Evolutionary conservation across 495 filamentous ascomycete species (phyloP).

Genomic region (Xylaria grammica): DNA sequence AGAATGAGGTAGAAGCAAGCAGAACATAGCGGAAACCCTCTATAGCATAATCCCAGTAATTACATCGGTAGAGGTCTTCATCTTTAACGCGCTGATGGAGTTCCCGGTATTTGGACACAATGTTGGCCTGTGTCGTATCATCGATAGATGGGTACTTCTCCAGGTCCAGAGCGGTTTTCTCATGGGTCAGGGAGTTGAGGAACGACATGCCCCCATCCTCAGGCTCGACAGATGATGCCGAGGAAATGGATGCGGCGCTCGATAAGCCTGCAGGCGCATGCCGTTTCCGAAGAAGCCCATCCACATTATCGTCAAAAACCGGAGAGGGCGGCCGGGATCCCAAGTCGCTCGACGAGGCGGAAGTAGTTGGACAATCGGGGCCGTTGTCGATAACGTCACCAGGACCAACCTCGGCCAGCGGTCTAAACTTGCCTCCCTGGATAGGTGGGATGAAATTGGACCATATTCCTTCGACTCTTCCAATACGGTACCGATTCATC

Average conservation of each 20-base stretch:
- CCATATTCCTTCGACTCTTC: conserved; percentile 82
- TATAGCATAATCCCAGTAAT: conserved; percentile 79
- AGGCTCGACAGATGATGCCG: conserved; percentile 43
- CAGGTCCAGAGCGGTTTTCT: conserved; percentile 76
- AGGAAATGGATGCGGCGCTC: conserved; percentile 45
- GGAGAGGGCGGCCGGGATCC: conserved; percentile 63
- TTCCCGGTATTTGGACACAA: conserved; percentile 79
- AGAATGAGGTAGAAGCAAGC: conserved; percentile 66
- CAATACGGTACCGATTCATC: conserved; percentile 86
- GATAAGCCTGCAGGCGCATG: conserved; percentile 21
- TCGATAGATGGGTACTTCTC: conserved; percentile 85
- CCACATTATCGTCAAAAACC: conserved; percentile 68
- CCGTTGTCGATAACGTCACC: conserved; percentile 49
- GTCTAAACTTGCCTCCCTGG: conserved; percentile 85
- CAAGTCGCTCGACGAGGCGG: conserved; percentile 45
- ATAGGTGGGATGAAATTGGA: conserved; percentile 89
- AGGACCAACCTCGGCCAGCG: conserved; percentile 47
- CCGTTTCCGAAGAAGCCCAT: conserved; percentile 38
- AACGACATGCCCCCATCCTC: conserved; percentile 63
- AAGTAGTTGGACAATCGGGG: conserved; percentile 42
- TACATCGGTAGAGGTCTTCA: conserved; percentile 83
- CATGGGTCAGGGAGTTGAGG: conserved; percentile 74
- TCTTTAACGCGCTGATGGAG: conserved; percentile 71
- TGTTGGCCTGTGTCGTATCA: conserved; percentile 71
- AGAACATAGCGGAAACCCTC: conserved; percentile 77